A percentile compares a stretch with the other conserved stretches of the same genome.
phyloP scores from a whole-genome alignment of 1,139 yeast species.

The Barnettozyma hawaiiensis region DNA sequence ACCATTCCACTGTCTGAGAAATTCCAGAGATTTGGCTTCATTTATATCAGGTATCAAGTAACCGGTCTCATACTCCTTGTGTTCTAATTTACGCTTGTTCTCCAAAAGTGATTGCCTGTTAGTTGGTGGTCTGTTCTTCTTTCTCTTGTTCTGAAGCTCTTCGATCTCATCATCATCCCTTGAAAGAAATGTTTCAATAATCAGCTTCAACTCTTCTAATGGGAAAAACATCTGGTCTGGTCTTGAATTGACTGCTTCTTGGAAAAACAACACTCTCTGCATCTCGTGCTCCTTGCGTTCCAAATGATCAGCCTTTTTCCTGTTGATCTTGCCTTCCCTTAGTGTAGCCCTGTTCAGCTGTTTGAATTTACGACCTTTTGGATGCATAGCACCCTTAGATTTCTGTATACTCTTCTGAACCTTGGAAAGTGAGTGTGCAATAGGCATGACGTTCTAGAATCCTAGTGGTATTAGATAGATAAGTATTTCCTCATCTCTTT shows the following conservation, averaged over 20 bases:
- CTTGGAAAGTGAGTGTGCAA: conserved; percentile 67
- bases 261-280: conserved; percentile 54
- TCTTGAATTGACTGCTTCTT: conserved; percentile 50
- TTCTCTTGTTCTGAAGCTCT: conserved; percentile 50
- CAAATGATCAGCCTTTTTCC: conserved; percentile 48
- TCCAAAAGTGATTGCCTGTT: conserved; percentile 64
- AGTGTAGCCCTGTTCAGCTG: conserved; percentile 81
- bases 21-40: conserved; percentile 51
- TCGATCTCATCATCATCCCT: conserved; percentile 72
- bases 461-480: neutral
- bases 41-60: conserved; percentile 68
- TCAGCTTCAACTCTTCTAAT: conserved; percentile 51
- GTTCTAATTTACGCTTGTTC: conserved; percentile 54
- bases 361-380: conserved; percentile 83
- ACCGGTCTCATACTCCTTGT: conserved; percentile 61
- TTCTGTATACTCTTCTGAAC: conserved; percentile 59
- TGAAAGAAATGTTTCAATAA: conserved; percentile 57
- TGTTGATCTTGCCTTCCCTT: conserved; percentile 65
- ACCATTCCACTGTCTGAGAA: conserved; percentile 72
- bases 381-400: conserved; percentile 64
- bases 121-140: conserved; percentile 84
- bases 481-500: neutral
- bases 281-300: conserved; percentile 57
- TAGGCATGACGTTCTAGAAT: conserved; percentile 51
- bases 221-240: conserved; percentile 40